These are phyloP conservation scores for Aspergillus proliferans DNA, from an alignment of 2,329 filamentous ascomycete genomes.

Conservation along the genomic window DNA sequence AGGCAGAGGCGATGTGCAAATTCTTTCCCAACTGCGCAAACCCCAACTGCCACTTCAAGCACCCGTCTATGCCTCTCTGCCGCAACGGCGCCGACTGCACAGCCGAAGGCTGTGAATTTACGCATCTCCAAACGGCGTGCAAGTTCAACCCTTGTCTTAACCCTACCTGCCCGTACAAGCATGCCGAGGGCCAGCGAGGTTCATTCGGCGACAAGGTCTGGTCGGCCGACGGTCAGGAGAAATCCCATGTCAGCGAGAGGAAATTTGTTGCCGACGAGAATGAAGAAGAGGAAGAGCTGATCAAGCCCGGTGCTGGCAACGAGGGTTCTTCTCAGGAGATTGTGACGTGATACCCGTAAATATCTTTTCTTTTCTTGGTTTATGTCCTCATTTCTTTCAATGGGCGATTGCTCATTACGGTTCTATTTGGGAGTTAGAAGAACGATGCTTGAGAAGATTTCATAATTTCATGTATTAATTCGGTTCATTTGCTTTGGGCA, in stretches of 20 bases:
- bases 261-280: constrained; percentile 70
- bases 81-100: constrained; percentile 87
- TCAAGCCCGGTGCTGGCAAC: constrained; percentile 51
- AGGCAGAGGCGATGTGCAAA: constrained; percentile 79
- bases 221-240: constrained; percentile 56
- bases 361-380: background rate
- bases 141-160: constrained; percentile 89
- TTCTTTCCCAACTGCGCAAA: constrained; percentile 92
- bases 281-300: constrained; percentile 57
- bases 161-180: constrained; percentile 79
- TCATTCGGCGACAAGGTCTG: constrained; percentile 85
- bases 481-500: constrained; percentile 14
- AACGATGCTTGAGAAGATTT: constrained; percentile 1
- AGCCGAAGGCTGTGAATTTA: constrained; percentile 77
- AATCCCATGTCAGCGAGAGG: constrained; percentile 74
- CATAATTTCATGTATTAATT: constrained; percentile 22
- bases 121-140: constrained; percentile 77
- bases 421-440: background rate
- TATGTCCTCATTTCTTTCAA: background rate
- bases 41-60: constrained; percentile 77
- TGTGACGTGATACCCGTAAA: constrained; percentile 18
- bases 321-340: constrained; percentile 26
- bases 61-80: constrained; percentile 80
- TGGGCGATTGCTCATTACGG: too few species aligned
- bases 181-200: constrained; percentile 83